phyloP scores from a whole-genome alignment of 352 stramenopile species.

The Phytophthora meadii region DNA sequence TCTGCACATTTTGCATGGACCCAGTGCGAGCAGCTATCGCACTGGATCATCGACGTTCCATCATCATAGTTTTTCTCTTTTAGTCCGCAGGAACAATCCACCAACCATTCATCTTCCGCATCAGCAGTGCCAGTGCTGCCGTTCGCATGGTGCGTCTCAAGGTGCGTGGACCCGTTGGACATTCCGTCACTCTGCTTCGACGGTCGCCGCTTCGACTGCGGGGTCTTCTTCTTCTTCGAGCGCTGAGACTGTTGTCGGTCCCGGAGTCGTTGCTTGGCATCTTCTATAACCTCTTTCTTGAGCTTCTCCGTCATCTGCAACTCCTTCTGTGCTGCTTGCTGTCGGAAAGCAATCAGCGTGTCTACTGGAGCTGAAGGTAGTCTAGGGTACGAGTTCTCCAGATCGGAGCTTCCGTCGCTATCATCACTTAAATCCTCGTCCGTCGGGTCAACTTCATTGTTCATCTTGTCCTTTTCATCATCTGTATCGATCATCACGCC shows the following conservation, averaged over 20 bases:
- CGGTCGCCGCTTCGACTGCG: constrained; percentile 27
- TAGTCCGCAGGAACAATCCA: constrained; percentile 62
- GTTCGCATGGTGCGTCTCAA: constrained; percentile 19
- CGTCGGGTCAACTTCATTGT: constrained; percentile 44
- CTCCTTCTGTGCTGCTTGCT: constrained; percentile 61
- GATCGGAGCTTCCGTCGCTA: constrained; percentile 65
- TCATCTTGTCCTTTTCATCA: constrained; percentile 59
- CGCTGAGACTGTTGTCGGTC: constrained; percentile 43
- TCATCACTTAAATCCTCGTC: constrained; percentile 46
- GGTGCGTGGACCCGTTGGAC: constrained; percentile 13
- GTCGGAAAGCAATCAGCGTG: constrained; percentile 56
- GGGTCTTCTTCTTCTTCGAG: constrained; percentile 43
- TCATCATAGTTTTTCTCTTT: constrained; percentile 68
- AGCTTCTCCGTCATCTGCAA: constrained; percentile 51
- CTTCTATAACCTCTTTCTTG: constrained; percentile 48
- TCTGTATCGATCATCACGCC: constrained; percentile 56
- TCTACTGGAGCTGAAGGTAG: constrained; percentile 68
- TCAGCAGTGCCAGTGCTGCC: constrained; percentile 14
- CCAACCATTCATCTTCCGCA: constrained; percentile 62
- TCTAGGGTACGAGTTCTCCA: constrained; percentile 69
- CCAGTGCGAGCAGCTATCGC: constrained; percentile 61
- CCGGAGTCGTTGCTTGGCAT: constrained; percentile 43
- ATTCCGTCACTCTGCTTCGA: constrained; percentile 43
- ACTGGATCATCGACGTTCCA: constrained; percentile 71
- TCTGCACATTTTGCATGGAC: constrained; percentile 68